Conservation (phyloP, 1,139 yeast species). For the Blastobotrys elegans region DNA sequence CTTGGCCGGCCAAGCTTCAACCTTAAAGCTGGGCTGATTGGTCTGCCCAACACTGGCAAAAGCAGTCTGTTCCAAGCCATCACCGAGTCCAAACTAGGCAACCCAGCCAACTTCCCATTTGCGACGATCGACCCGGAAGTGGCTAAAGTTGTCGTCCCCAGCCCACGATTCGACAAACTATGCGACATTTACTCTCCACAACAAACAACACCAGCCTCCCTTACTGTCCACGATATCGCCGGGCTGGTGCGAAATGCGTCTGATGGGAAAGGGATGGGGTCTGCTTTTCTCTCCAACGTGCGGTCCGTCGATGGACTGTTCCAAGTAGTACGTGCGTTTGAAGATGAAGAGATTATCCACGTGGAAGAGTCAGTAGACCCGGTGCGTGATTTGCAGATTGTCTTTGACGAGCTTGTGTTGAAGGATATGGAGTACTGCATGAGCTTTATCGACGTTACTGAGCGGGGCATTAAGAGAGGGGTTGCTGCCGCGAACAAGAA, state of each 20-base stretch:
- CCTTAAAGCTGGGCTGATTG: constrained; percentile 85
- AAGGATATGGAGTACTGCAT: constrained; percentile 90
- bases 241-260: constrained; percentile 95
- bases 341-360: constrained; percentile 90
- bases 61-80: constrained; percentile 63
- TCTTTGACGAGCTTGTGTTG: constrained; percentile 79
- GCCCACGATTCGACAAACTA: constrained; percentile 72
- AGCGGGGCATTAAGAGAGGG: constrained; percentile 49
- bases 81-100: constrained; percentile 82
- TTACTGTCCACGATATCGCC: constrained; percentile 91
- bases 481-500: constrained; percentile 59
- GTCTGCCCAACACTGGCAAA: constrained; percentile 89
- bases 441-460: constrained; percentile 81
- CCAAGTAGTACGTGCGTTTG: constrained; percentile 93
- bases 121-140: constrained; percentile 98
- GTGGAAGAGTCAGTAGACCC: constrained; percentile 79
- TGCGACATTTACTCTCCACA: constrained; percentile 67
- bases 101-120: constrained; percentile 95
- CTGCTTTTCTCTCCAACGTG: constrained; percentile 90
- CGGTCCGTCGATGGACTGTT: constrained; percentile 94
- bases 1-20: constrained; percentile 42
- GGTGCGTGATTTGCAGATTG: constrained; percentile 82
- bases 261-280: constrained; percentile 95
- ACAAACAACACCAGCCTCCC: constrained; percentile 72
- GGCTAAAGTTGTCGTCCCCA: constrained; percentile 90